These are phyloP conservation scores for Dipteronia sinensis DNA, from an alignment of 345 rosid genomes.

Conservation along the genomic window DNA sequence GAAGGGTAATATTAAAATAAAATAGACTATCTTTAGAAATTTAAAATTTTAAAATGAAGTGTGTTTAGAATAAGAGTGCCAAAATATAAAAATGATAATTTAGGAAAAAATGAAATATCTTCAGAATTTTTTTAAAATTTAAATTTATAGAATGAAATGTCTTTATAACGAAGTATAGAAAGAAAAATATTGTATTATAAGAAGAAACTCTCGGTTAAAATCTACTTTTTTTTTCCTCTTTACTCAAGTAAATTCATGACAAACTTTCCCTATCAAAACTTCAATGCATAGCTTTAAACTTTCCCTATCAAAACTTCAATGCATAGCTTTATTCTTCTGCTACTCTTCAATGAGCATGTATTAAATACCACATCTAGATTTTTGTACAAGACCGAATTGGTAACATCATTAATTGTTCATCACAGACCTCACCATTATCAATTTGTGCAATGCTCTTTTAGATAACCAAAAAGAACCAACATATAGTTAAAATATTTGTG, in stretches of 20 bases:
- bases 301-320: neutral
- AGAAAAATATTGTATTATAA: too few species aligned
- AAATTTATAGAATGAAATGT: too few species aligned
- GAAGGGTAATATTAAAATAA: too few species aligned
- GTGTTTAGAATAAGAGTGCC: too few species aligned
- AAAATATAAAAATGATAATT: too few species aligned
- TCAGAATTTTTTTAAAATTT: too few species aligned
- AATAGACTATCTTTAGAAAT: too few species aligned
- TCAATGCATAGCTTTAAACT: too few species aligned
- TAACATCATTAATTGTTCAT: neutral
- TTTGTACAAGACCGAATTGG: neutral
- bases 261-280: neutral
- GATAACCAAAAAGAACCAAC: neutral
- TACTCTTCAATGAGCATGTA: neutral
- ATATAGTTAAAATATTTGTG: neutral
- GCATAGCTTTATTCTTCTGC: neutral
- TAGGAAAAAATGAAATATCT: too few species aligned
- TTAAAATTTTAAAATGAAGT: too few species aligned
- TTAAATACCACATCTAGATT: neutral
- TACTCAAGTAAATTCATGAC: neutral
- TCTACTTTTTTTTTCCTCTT: neutral
- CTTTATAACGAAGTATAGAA: too few species aligned
- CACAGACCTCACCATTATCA: neutral
- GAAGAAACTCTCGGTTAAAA: too few species aligned
- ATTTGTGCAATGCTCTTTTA: neutral